Evolutionary conservation across 768 basidiomycete genomes (phyloP).

Genomic region (Trametes maxima): DNA sequence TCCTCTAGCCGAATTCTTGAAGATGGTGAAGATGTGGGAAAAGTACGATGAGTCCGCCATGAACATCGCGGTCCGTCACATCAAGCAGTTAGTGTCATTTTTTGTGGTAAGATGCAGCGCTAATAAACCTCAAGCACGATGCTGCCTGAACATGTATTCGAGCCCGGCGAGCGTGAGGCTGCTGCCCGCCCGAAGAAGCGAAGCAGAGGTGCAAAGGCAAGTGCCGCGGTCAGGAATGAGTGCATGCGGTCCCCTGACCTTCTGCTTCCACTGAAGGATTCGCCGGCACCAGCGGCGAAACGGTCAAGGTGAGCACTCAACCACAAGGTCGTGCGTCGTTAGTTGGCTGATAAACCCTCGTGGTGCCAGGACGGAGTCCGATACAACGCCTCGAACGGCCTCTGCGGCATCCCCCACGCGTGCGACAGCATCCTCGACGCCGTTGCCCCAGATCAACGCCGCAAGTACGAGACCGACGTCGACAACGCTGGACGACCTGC

Average conservation of each 20-base stretch:
- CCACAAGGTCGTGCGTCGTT: not conserved
- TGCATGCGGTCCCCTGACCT: not conserved
- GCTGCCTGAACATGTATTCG: slow-evolving; percentile 82
- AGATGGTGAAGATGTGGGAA: slow-evolving; percentile 94
- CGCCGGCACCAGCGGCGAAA: slow-evolving; percentile 18
- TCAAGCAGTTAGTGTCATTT: slow-evolving; percentile 61
- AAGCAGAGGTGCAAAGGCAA: slow-evolving; percentile 45
- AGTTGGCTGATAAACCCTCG: not conserved
- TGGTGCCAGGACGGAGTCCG: slow-evolving; percentile 3
- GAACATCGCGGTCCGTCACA: slow-evolving; percentile 92
- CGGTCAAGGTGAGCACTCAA: slow-evolving; percentile 10
- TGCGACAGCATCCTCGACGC: not conserved
- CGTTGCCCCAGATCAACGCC: not conserved
- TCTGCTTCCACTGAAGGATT: slow-evolving; percentile 6
- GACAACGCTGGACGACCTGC: slow-evolving; percentile 11
- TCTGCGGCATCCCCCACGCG: slow-evolving; percentile 1
- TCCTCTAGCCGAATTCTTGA: slow-evolving; percentile 93
- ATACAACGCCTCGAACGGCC: not conserved
- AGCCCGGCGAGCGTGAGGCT: slow-evolving; percentile 76
- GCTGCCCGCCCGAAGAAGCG: slow-evolving; percentile 72
- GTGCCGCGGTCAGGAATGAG: not conserved
- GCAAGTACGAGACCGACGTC: not conserved
- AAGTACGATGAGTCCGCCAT: slow-evolving; percentile 88
- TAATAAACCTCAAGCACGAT: slow-evolving; percentile 50
- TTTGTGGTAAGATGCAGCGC: not conserved